These are phyloP conservation scores for Proliferodiscus dingleyae DNA, from an alignment of 2,329 filamentous ascomycete genomes.

Conservation along the genomic window DNA sequence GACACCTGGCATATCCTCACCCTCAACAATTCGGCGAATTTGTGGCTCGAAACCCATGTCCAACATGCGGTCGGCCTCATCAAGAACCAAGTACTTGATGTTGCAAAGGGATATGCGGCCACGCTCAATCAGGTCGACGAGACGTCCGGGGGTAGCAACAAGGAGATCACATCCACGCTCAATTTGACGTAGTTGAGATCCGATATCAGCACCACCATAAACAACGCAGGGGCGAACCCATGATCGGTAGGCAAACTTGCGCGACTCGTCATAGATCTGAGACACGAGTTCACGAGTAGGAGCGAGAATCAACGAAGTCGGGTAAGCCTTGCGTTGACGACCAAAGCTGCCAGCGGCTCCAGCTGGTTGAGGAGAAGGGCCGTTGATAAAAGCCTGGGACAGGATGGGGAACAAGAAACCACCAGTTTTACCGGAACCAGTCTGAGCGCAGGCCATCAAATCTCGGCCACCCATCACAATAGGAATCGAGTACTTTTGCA, in stretches of 20 bases:
- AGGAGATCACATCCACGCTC: conserved; percentile 96
- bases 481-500: conserved; percentile 99
- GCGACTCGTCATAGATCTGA: conserved; percentile 95
- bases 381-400: conserved; percentile 91
- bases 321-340: conserved; percentile 96
- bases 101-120: conserved; percentile 95
- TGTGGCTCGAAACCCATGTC: conserved; percentile 99
- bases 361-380: conserved; percentile 67
- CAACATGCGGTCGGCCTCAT: conserved; percentile 99
- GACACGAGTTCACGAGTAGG: conserved; percentile 98
- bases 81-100: conserved; percentile 98
- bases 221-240: conserved; percentile 99
- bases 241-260: conserved; percentile 97
- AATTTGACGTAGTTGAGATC: conserved; percentile 95
- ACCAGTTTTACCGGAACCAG: conserved; percentile 99
- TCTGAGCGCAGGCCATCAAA: conserved; percentile 99
- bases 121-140: conserved; percentile 97
- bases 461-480: conserved; percentile 98
- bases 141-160: conserved; percentile 92
- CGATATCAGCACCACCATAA: conserved; percentile 98
- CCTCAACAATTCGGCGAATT: conserved; percentile 96
- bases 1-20: conserved; percentile 91
- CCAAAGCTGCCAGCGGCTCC: conserved; percentile 68
- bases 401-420: conserved; percentile 99
- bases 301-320: conserved; percentile 90